A percentile compares a stretch with the other conserved stretches of the same genome.
phyloP scores from a whole-genome alignment of 2,329 filamentous ascomycete genomes.

The Lasiodiplodia theobromae region DNA sequence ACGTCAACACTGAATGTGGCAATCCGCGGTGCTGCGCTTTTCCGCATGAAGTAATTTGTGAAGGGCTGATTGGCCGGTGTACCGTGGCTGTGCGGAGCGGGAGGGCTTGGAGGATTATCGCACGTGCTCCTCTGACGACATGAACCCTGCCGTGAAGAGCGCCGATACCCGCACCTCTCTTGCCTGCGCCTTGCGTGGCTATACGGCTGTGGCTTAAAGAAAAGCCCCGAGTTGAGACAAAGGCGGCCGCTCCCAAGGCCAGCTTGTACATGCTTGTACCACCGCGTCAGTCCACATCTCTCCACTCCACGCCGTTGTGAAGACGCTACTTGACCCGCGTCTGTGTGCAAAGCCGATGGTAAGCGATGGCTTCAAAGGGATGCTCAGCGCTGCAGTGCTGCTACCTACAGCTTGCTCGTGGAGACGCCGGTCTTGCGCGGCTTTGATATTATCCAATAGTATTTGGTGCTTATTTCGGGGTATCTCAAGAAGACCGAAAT shows the following conservation, averaged over 20 bases:
- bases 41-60: not conserved
- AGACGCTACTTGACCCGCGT: not conserved
- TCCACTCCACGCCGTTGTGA: not conserved
- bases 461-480: conserved; percentile 30
- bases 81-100: conserved; percentile 8
- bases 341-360: conserved; percentile 9
- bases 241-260: not conserved
- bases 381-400: not conserved
- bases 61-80: not conserved
- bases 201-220: not conserved
- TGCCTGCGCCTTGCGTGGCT: conserved; percentile 9
- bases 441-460: conserved; percentile 4
- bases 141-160: not conserved
- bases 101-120: not conserved
- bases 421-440: not conserved
- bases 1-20: not conserved
- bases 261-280: not conserved
- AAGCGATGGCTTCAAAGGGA: not conserved
- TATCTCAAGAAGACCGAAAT: conserved; percentile 30
- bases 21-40: not conserved
- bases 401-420: no score
- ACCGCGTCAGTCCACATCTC: conserved; percentile 12
- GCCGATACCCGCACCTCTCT: not conserved
- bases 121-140: conserved; percentile 22
- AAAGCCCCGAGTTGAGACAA: not conserved